Base-by-base conservation (phyloP, 805 yeast species). In the Nakazawaea pomicola region DNA sequence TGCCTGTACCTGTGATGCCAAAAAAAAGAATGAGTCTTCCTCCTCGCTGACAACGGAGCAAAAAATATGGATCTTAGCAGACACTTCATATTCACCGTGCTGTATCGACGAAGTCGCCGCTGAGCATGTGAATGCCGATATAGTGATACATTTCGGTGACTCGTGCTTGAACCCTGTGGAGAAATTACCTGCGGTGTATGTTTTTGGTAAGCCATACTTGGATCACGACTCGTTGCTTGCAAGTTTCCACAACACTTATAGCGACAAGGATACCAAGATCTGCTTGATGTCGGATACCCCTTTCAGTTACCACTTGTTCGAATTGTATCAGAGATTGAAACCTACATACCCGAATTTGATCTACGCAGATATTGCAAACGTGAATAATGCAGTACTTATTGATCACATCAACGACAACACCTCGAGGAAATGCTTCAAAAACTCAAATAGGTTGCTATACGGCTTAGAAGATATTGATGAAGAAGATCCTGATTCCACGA, bases 51-150 rank as follows among this genome's bases (percentile, higher is more conserved):
- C 47, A 29, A 24, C 46, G 4, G 46, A 46, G 14, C 46, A 41
- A 6, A 64, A 72, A 37, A 71, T 83, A 9, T 91, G 91, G 85
- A 76, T 91, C 14, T 64, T 93, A 28, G 99, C 98, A 0, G 99
- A 93, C 55, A 91, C 99, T 0, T 88, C 97, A 0, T 93, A 93
- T 54, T 86, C 96, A 21, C 71, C 96, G 1, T 93, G 99, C 60
- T 93, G 99, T 62, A 83, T 91, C 9, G 99, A 93, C 59, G 97
- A 90, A 55, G 95, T 91, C 20, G 98, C 99, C 0, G 95, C 96
- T 1, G 90, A 85, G 55, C 99, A 93, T 59, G 95, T 91, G 12
- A 56, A 66, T 6, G 89, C 93, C 6, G 96, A 91, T 48, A 62
- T 84, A 4, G 87, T 93, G 21, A 78, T 90, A 2, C 99, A 93